phyloP scores from a whole-genome alignment of 2,329 filamentous ascomycete species.

The Clonostachys rosea region DNA sequence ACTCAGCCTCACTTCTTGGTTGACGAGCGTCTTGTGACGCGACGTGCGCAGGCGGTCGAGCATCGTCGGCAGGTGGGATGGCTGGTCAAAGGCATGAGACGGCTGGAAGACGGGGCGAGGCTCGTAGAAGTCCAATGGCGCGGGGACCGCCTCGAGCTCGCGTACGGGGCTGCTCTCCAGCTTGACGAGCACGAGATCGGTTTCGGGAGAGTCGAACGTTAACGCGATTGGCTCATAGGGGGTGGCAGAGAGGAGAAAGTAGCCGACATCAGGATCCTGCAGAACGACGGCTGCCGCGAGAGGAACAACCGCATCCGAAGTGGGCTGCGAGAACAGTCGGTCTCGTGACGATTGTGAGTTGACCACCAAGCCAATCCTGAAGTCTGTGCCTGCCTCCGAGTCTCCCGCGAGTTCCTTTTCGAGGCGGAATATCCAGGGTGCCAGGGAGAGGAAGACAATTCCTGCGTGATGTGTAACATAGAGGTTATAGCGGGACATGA shows the following conservation, averaged over 20 bases:
- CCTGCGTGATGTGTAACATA: slow-evolving; percentile 58
- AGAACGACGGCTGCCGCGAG: slow-evolving; percentile 50
- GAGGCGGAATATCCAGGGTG: slow-evolving; percentile 59
- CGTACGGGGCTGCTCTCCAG: slow-evolving; percentile 23
- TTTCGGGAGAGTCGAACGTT: slow-evolving; percentile 53
- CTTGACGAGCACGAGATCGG: slow-evolving; percentile 33
- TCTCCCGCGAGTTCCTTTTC: slow-evolving; percentile 55
- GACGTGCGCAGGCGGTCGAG: slow-evolving; percentile 54
- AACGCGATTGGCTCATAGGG: slow-evolving; percentile 52
- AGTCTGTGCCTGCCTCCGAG: slow-evolving; percentile 54
- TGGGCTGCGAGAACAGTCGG: slow-evolving; percentile 49
- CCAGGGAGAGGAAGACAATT: slow-evolving; percentile 55
- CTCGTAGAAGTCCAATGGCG: slow-evolving; percentile 49
- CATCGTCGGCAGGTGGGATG: slow-evolving; percentile 49
- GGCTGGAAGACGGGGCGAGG: slow-evolving; percentile 65
- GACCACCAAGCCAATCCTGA: slow-evolving; percentile 55
- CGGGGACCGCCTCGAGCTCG: neutral
- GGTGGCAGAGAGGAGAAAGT: slow-evolving; percentile 57
- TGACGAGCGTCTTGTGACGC: slow-evolving; percentile 55
- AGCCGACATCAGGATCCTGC: slow-evolving; percentile 58
- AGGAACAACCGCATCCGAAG: slow-evolving; percentile 37
- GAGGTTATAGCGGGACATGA: slow-evolving; percentile 58
- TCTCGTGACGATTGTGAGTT: slow-evolving; percentile 55
- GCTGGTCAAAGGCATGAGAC: slow-evolving; percentile 53
- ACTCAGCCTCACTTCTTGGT: slow-evolving; percentile 65